A percentile compares a stretch with the other conserved stretches of the same genome.
phyloP scores from a whole-genome alignment of 2,329 filamentous ascomycete species.

The Didymella lethalis region DNA sequence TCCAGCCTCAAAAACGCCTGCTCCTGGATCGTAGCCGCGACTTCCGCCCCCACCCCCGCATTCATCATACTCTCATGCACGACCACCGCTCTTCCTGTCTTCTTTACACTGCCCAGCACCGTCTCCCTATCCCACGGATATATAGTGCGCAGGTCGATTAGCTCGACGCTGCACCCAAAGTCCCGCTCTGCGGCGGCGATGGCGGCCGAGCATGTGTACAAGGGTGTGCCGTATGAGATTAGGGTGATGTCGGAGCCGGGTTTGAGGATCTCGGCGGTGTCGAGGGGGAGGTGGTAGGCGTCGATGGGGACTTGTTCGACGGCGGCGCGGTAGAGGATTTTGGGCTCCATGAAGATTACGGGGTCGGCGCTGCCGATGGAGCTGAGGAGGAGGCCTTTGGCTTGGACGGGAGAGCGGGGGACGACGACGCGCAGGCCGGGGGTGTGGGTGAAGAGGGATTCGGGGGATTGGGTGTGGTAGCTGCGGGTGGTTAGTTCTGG shows the following conservation, averaged over 20 bases:
- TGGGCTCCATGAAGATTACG: conserved; percentile 92
- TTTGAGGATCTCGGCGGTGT: conserved; percentile 84
- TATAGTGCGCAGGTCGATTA: conserved; percentile 86
- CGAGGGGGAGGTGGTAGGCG: conserved; percentile 82
- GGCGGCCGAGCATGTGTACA: conserved; percentile 83
- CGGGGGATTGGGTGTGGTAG: conserved; percentile 89
- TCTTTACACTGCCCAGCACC: conserved; percentile 81
- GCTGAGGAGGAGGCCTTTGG: conserved; percentile 83
- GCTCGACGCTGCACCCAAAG: conserved; percentile 77
- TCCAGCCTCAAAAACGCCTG: conserved; percentile 84
- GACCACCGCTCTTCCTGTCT: conserved; percentile 85
- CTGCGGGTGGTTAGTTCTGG: conserved; percentile 34
- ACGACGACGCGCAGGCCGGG: conserved; percentile 86
- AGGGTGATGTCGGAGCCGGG: conserved; percentile 82
- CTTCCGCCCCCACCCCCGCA: conserved; percentile 85
- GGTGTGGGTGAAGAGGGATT: conserved; percentile 86
- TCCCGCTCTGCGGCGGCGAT: conserved; percentile 79
- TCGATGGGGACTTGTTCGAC: conserved; percentile 88
- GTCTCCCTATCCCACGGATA: conserved; percentile 91
- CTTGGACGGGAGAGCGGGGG: conserved; percentile 84
- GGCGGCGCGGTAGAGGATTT: conserved; percentile 88
- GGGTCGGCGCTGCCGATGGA: conserved; percentile 82
- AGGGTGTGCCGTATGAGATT: conserved; percentile 86
- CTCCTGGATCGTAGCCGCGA: conserved; percentile 88
- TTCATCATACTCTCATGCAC: conserved; percentile 95